A percentile compares a stretch with the other conserved stretches of the same genome.
phyloP scores from a whole-genome alignment of 768 basidiomycete species.

The Xerocomellus chrysenteron region DNA sequence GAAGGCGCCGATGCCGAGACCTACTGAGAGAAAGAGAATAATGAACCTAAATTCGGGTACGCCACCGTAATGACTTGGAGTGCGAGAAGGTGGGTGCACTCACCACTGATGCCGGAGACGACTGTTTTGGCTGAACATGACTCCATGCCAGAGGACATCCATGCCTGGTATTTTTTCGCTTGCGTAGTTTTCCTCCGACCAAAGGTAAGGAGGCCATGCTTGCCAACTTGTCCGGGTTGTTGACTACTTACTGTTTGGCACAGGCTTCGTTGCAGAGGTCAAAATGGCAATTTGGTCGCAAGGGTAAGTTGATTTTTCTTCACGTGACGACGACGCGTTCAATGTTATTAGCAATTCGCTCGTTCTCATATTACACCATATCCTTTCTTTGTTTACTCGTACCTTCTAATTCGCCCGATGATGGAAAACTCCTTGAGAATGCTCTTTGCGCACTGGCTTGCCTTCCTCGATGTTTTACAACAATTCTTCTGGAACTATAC shows the following conservation, averaged over 20 bases:
- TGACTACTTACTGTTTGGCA: constrained; percentile 17
- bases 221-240: neutral
- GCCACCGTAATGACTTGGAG: neutral
- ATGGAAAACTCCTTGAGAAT: constrained; percentile 1
- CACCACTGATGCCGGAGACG: constrained; percentile 81
- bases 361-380: neutral
- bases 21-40: constrained; percentile 37
- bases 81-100: constrained; percentile 26
- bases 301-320: constrained; percentile 14
- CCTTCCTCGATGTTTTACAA: constrained; percentile 14
- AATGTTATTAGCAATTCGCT: no score
- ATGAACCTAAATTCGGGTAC: constrained; percentile 6
- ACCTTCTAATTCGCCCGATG: no score
- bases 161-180: constrained; percentile 75
- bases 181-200: constrained; percentile 77
- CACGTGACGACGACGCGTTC: constrained; percentile 23
- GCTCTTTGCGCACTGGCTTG: constrained; percentile 15
- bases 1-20: constrained; percentile 90
- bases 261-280: neutral
- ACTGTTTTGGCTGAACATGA: constrained; percentile 83
- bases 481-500: constrained; percentile 5
- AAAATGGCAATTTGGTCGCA: neutral
- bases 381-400: neutral
- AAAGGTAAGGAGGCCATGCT: constrained; percentile 32
- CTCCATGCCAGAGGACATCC: constrained; percentile 72